phyloP scores from a whole-genome alignment of 2,329 filamentous ascomycete genomes.

The Thermochaetoides dissita region DNA sequence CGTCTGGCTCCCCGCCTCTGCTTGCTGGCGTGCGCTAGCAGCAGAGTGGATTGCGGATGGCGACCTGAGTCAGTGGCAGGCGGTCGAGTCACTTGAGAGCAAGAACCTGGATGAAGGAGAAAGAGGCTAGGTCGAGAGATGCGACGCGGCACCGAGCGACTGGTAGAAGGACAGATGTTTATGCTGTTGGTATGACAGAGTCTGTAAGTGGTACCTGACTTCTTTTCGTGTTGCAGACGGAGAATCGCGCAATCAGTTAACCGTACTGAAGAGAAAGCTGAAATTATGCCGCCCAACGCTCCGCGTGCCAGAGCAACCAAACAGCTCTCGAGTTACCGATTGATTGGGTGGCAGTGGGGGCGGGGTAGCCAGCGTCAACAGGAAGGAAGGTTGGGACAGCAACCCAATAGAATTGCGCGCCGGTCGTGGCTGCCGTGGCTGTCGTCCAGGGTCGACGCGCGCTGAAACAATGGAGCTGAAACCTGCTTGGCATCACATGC shows the following conservation, averaged over 20 bases:
- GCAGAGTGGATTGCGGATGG: too few species aligned
- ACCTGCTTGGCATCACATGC: not conserved
- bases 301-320: not conserved
- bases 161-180: not conserved
- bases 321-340: constrained; percentile 1
- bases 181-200: not conserved
- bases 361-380: constrained; percentile 9
- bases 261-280: not conserved
- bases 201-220: too few species aligned
- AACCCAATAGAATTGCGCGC: constrained; percentile 6
- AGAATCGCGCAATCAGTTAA: too few species aligned
- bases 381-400: constrained; percentile 8
- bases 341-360: constrained; percentile 8
- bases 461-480: constrained; percentile 1
- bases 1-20: not conserved
- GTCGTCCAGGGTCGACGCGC: too few species aligned
- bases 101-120: too few species aligned
- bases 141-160: not conserved
- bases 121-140: too few species aligned
- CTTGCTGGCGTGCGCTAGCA: not conserved
- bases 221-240: too few species aligned
- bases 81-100: too few species aligned
- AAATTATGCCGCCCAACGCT: constrained; percentile 6
- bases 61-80: too few species aligned
- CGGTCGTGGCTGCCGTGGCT: not conserved